Conservation (phyloP, 2,329 filamentous ascomycete species). For the Exophiala viscosa region DNA sequence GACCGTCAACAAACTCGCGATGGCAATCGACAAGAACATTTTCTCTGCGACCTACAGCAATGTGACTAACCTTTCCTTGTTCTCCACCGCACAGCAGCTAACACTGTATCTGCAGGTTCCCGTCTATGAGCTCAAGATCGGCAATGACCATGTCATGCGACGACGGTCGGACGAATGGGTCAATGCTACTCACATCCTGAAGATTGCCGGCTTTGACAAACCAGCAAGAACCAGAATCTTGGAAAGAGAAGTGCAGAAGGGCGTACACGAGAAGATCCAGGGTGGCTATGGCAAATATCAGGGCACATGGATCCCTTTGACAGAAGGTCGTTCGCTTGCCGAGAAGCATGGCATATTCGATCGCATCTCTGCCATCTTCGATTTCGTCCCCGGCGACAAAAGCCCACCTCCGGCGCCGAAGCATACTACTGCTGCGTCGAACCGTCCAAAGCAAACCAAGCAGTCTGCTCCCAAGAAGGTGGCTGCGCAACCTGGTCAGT, state of each 20-base stretch:
- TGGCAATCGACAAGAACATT: conserved; percentile 43
- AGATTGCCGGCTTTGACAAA: conserved; percentile 96
- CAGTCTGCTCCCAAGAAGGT: conserved; percentile 61
- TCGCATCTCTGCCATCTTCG: conserved; percentile 80
- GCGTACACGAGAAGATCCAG: conserved; percentile 94
- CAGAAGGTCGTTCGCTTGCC: conserved; percentile 74
- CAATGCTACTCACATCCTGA: conserved; percentile 98
- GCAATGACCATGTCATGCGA: conserved; percentile 91
- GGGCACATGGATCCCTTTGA: conserved; percentile 93
- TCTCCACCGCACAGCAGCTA: conserved; percentile 13
- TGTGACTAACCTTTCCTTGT: conserved; percentile 36
- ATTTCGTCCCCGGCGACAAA: conserved; percentile 76
- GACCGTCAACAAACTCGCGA: conserved; percentile 3
- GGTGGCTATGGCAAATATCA: conserved; percentile 99
- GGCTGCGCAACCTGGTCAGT: conserved; percentile 24
- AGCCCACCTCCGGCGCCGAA: conserved; percentile 92
- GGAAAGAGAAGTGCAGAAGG: conserved; percentile 94
- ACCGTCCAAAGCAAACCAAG: conserved; percentile 75
- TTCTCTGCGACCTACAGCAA: conserved; percentile 65
- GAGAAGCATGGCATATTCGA: conserved; percentile 83
- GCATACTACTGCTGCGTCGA: conserved; percentile 66
- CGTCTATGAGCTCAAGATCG: conserved; percentile 89
- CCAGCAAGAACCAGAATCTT: conserved; percentile 90
- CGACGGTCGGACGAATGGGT: conserved; percentile 93
- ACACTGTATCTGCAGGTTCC: conserved; percentile 63